Conservation (phyloP, 2,329 filamentous ascomycete species). For the Diaporthe vexans region DNA sequence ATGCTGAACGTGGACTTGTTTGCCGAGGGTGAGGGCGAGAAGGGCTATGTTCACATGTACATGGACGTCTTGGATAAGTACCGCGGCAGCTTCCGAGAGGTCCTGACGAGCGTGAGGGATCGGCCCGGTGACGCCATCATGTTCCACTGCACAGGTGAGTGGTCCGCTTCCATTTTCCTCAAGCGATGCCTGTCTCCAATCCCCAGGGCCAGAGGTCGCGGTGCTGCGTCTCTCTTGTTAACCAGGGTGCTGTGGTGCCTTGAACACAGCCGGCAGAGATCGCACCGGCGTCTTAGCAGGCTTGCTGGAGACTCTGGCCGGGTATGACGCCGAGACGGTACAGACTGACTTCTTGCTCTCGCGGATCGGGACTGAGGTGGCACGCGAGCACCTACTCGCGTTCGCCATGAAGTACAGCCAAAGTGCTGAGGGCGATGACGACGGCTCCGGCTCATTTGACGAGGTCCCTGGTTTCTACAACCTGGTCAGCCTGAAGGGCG, state of each 20-base stretch:
- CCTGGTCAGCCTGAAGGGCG: conserved; percentile 58
- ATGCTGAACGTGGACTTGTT: conserved; percentile 57
- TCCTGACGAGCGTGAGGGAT: conserved; percentile 65
- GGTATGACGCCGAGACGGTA: conserved; percentile 58
- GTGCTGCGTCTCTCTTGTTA: conserved; percentile 1
- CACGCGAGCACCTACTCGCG: conserved; percentile 60
- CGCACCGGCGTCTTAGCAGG: conserved; percentile 66
- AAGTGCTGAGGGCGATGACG: conserved; percentile 49
- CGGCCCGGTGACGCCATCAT: conserved; percentile 60
- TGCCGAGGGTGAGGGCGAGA: conserved; percentile 59
- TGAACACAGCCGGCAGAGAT: conserved; percentile 63
- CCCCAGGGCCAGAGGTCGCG: background rate
- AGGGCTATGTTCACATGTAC: conserved; percentile 62
- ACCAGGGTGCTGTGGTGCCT: background rate
- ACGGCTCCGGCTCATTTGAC: conserved; percentile 46
- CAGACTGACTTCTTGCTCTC: conserved; percentile 67
- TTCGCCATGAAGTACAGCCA: conserved; percentile 52
- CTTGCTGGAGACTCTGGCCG: conserved; percentile 65
- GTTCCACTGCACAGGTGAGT: conserved; percentile 68
- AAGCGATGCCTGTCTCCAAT: no score
- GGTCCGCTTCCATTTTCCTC: background rate
- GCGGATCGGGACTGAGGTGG: conserved; percentile 66
- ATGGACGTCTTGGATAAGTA: conserved; percentile 61
- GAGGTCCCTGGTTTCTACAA: conserved; percentile 64
- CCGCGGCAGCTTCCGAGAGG: conserved; percentile 55